These are phyloP conservation scores for Venturia carpophila DNA, from an alignment of 2,329 filamentous ascomycete species.

Conservation along the genomic window DNA sequence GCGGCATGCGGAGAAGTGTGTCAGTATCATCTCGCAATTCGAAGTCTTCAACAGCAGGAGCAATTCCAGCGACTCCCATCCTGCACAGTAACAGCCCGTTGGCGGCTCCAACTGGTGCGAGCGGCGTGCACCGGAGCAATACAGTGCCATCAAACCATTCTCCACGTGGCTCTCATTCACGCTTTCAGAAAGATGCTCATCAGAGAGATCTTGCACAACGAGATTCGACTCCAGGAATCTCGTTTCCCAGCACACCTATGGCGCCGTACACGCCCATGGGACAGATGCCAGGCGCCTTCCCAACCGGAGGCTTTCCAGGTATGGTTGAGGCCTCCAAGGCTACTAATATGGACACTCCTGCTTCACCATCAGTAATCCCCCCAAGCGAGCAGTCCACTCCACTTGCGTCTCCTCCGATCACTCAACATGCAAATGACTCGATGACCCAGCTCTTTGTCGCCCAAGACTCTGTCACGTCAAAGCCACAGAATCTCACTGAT, in stretches of 20 bases:
- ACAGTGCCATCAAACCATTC: slow-evolving; percentile 89
- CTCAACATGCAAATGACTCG: slow-evolving; percentile 3
- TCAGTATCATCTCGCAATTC: slow-evolving; percentile 89
- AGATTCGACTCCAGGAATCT: slow-evolving; percentile 37
- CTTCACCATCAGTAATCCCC: background rate
- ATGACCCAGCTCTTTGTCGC: background rate
- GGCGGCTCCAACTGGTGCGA: slow-evolving; percentile 24
- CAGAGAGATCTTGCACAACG: slow-evolving; percentile 22
- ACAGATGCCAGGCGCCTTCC: slow-evolving; percentile 20
- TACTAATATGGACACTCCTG: background rate
- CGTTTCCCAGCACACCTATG: slow-evolving; percentile 26
- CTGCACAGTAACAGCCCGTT: slow-evolving; percentile 24
- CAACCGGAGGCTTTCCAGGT: slow-evolving; percentile 6
- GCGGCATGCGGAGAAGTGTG: slow-evolving; percentile 78
- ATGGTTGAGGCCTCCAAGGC: background rate
- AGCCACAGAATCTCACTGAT: background rate
- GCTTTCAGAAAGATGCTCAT: slow-evolving; percentile 39
- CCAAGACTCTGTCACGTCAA: background rate
- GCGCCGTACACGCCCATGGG: slow-evolving; percentile 14
- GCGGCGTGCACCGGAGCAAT: slow-evolving; percentile 69
- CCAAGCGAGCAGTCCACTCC: slow-evolving; percentile 9
- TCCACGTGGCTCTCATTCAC: slow-evolving; percentile 58
- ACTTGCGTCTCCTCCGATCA: background rate
- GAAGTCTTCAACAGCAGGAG: slow-evolving; percentile 57
- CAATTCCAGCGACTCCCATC: slow-evolving; percentile 60